phyloP scores from a whole-genome alignment of 2,329 filamentous ascomycete genomes.

The Venturia oleaginea region DNA sequence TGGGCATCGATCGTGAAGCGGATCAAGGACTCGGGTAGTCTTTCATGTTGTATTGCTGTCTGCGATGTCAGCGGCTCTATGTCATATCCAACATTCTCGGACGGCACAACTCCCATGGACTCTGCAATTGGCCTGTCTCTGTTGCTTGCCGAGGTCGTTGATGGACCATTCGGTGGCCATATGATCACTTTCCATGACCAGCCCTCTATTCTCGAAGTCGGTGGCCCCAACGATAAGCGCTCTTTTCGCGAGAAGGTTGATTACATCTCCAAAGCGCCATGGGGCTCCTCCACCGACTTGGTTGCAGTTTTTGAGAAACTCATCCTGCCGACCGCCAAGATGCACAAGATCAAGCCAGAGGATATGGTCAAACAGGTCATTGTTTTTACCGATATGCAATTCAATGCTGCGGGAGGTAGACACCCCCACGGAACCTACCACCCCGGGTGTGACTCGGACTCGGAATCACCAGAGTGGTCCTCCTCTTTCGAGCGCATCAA shows the following conservation, averaged over 20 bases:
- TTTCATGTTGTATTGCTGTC: constrained; percentile 47
- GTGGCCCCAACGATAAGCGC: constrained; percentile 25
- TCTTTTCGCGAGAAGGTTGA: constrained; percentile 36
- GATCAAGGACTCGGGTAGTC: constrained; percentile 45
- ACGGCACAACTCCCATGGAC: constrained; percentile 44
- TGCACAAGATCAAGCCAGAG: constrained; percentile 42
- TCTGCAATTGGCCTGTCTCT: constrained; percentile 48
- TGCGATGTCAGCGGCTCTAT: constrained; percentile 52
- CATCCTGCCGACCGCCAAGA: constrained; percentile 45
- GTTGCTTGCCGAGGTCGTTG: constrained; percentile 44
- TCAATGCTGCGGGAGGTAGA: constrained; percentile 33
- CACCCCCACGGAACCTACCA: no score
- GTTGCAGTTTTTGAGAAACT: constrained; percentile 45
- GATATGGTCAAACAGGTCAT: constrained; percentile 55
- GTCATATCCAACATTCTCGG: constrained; percentile 29
- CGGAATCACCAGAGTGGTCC: constrained; percentile 25
- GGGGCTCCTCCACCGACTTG: constrained; percentile 44
- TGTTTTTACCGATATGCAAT: constrained; percentile 55
- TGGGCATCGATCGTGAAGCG: constrained; percentile 51
- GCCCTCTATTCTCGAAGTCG: constrained; percentile 36
- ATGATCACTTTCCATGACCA: constrained; percentile 47
- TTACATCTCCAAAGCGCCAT: constrained; percentile 24
- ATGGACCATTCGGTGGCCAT: constrained; percentile 43
- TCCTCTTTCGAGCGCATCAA: constrained; percentile 45
- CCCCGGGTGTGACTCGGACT: neutral